A percentile compares a stretch with the other conserved stretches of the same genome.
Evolutionary conservation across 768 basidiomycete genomes (phyloP).

Genomic region (Suillus decipiens): DNA sequence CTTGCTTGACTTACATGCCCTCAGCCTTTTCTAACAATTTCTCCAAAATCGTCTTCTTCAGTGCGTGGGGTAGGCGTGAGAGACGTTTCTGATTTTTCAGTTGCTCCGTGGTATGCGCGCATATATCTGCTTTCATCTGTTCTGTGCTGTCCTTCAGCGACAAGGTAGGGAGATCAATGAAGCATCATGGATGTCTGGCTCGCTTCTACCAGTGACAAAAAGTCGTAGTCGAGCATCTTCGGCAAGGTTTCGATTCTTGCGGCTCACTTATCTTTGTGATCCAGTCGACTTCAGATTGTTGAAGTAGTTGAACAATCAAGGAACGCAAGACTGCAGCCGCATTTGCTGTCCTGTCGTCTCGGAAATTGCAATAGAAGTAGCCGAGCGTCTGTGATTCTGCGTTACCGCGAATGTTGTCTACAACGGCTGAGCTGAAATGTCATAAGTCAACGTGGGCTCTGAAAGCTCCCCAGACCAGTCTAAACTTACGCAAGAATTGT

Average conservation of each 20-base stretch:
- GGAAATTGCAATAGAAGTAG: too few relatives aligned
- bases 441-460: too few relatives aligned
- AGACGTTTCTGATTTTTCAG: background rate
- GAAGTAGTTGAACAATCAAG: too few relatives aligned
- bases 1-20: conserved; percentile 6
- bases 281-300: too few relatives aligned
- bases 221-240: conserved; percentile 7
- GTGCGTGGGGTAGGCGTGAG: background rate
- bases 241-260: background rate
- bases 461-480: too few relatives aligned
- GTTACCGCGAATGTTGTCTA: too few relatives aligned
- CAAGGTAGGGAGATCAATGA: background rate
- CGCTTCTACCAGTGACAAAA: conserved; percentile 8
- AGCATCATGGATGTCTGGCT: background rate
- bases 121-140: conserved; percentile 2
- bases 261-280: too few relatives aligned
- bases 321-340: too few relatives aligned
- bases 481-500: too few relatives aligned
- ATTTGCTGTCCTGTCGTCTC: too few relatives aligned
- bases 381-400: too few relatives aligned
- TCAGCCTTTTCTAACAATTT: conserved; percentile 6
- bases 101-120: background rate
- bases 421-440: too few relatives aligned
- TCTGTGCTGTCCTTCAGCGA: background rate
- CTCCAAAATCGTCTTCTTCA: background rate